Evolutionary conservation across 2,329 filamentous ascomycete species (phyloP).

Genomic region (Teratosphaeriaceae sp.): DNA sequence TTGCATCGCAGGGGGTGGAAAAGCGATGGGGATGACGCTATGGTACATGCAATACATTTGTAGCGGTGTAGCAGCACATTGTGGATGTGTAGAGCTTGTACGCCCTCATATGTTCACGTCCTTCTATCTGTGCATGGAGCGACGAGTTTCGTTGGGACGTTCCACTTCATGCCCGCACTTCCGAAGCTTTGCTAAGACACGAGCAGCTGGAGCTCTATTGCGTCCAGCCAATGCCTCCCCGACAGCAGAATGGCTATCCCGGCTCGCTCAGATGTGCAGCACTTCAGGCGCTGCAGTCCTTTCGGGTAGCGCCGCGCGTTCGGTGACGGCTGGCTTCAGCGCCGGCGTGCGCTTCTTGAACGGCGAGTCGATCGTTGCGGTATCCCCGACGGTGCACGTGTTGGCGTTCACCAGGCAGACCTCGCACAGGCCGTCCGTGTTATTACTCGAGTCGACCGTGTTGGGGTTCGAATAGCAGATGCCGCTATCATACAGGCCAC

Average conservation of each 20-base stretch:
- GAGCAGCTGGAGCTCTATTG: too few species aligned
- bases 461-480: not conserved
- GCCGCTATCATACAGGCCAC: not conserved
- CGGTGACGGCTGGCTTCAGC: not conserved
- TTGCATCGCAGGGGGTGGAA: not conserved
- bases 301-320: not conserved
- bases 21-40: not conserved
- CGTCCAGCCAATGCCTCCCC: too few species aligned
- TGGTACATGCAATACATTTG: not conserved
- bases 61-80: not conserved
- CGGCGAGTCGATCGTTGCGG: not conserved
- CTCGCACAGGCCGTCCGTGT: not conserved
- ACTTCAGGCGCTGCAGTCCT: not conserved
- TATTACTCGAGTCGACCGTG: not conserved
- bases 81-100: not conserved
- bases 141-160: too few species aligned
- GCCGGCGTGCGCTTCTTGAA: not conserved
- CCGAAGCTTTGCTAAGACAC: too few species aligned
- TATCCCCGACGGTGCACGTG: not conserved
- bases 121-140: too few species aligned
- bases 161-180: too few species aligned
- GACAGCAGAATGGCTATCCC: too few species aligned
- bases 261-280: too few species aligned
- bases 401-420: not conserved
- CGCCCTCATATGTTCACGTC: too few species aligned